Base-by-base conservation (phyloP, 1,284 basidiomycete species). In the Tilletia caries region DNA sequence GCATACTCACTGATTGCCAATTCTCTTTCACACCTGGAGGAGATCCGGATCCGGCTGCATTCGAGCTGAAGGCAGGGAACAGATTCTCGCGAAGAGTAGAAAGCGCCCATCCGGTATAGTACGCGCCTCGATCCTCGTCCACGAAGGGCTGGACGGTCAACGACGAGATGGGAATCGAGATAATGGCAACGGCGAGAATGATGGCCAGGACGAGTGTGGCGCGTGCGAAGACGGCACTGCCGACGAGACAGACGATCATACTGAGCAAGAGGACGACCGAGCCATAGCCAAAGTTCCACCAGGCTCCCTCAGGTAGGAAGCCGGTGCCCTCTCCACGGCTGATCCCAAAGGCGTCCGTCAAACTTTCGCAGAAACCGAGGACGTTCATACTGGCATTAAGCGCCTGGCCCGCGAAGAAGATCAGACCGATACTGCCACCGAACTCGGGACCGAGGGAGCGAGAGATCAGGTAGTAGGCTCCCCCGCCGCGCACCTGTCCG, bases 381-480 rank as follows among this genome's bases (percentile, higher is more conserved):
- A 80, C 78, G 67, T 82, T 82, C 79, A 82, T 80, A 52, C 79
- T 75, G 41, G 81, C 76, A 64, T 82, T 82, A 54, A 82, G 72
- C 2, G 78, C 78, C 67, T 82, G 81, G 2, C 81, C 81, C 20
- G 77, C 71, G 67, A 81, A 82, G 69, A 82, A 82, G 66, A 82
- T 76, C 41, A 82, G 73, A 15, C 81, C 81, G 52, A 82, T 82
- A 50, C 79, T 79, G n/a, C 81, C 81, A 50, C 81, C 81, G 58
- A 82, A 82, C 50, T 82, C 81, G 25, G 81, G 81, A 27, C 81
- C 81, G 33, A 82, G 75, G 3, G 78, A 78, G 50, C 81, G 78
- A 23, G 81, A 82, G 54, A 82, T 82, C 64, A 82, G 77, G 46
- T 82, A 82, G 72, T 82, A 82, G 34, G 80, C 80, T 33, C 81